Evolutionary conservation across 2,329 filamentous ascomycete genomes (phyloP).

Genomic region (Coniochaeta hoffmannii): DNA sequence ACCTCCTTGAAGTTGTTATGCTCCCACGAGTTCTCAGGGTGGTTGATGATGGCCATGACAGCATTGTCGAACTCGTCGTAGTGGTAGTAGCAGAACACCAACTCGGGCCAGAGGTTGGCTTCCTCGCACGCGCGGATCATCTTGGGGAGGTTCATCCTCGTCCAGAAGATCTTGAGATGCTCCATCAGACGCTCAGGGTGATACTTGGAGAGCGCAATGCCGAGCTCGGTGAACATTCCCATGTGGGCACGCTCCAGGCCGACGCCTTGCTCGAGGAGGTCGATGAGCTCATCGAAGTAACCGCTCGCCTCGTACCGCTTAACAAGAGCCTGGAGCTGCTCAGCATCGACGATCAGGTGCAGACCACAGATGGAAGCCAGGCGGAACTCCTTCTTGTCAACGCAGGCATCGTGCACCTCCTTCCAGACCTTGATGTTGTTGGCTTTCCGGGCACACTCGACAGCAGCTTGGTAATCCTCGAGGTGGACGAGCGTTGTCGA

Average conservation of each 20-base stretch:
- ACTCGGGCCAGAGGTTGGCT: constrained; percentile 91
- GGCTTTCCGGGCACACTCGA: constrained; percentile 95
- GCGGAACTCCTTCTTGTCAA: constrained; percentile 97
- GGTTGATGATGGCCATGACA: constrained; percentile 94
- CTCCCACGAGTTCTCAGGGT: constrained; percentile 95
- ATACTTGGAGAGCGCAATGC: constrained; percentile 88
- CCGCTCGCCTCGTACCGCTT: constrained; percentile 95
- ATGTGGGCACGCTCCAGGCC: constrained; percentile 89
- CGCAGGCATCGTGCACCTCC: constrained; percentile 93
- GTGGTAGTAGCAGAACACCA: constrained; percentile 97
- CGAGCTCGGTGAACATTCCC: constrained; percentile 93
- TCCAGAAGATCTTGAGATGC: constrained; percentile 98
- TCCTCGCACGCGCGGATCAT: constrained; percentile 91
- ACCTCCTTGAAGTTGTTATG: constrained; percentile 99
- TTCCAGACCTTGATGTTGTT: constrained; percentile 99
- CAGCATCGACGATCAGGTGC: constrained; percentile 94
- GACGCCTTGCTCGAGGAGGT: constrained; percentile 86
- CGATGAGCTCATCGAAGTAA: constrained; percentile 97
- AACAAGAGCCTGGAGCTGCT: constrained; percentile 86
- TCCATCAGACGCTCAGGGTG: constrained; percentile 96
- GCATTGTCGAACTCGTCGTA: constrained; percentile 99
- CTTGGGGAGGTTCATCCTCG: constrained; percentile 94
- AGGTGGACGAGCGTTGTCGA: constrained; percentile 97
- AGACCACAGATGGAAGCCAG: constrained; percentile 98
- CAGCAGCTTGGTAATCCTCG: constrained; percentile 92